These are phyloP conservation scores for Penicillium sp. DNA, from an alignment of 2,329 filamentous ascomycete species.

Conservation along the genomic window DNA sequence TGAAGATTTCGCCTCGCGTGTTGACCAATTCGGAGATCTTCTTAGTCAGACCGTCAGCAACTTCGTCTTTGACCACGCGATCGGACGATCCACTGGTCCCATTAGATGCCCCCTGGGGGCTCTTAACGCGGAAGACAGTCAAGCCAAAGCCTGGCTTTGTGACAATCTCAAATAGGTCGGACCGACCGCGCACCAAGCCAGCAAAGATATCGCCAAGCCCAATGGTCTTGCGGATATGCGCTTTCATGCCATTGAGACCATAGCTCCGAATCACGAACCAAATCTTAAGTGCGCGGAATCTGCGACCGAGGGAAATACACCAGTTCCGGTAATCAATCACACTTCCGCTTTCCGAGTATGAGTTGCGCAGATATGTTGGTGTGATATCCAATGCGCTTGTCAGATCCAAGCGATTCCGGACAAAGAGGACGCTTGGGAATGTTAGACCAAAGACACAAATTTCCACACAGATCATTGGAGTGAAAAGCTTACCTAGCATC, in stretches of 20 bases:
- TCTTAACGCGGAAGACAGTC: conserved; percentile 68
- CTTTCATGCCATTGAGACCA: conserved; percentile 71
- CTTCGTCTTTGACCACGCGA: conserved; percentile 42
- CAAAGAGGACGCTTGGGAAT: conserved; percentile 68
- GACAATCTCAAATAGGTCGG: conserved; percentile 73
- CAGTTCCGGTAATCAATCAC: conserved; percentile 96
- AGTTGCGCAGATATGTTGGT: conserved; percentile 77
- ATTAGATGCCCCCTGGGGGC: conserved; percentile 24
- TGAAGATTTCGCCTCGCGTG: conserved; percentile 70
- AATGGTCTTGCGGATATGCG: conserved; percentile 69
- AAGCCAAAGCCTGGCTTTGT: conserved; percentile 74
- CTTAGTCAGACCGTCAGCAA: conserved; percentile 67
- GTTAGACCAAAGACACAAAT: conserved; percentile 3
- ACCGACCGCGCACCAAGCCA: conserved; percentile 54
- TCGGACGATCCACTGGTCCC: conserved; percentile 17
- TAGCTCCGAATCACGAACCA: conserved; percentile 91
- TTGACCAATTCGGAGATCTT: conserved; percentile 74
- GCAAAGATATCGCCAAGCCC: conserved; percentile 68
- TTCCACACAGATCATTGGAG: too few species aligned
- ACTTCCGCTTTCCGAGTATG: conserved; percentile 73
- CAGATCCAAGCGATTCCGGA: conserved; percentile 72
- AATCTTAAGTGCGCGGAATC: conserved; percentile 86
- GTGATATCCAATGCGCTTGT: conserved; percentile 75
- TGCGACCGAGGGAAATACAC: conserved; percentile 88
- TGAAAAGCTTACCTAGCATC: conserved; percentile 55